phyloP scores from a whole-genome alignment of 176 grass and related monocot species.

The Thalia dealbata region DNA sequence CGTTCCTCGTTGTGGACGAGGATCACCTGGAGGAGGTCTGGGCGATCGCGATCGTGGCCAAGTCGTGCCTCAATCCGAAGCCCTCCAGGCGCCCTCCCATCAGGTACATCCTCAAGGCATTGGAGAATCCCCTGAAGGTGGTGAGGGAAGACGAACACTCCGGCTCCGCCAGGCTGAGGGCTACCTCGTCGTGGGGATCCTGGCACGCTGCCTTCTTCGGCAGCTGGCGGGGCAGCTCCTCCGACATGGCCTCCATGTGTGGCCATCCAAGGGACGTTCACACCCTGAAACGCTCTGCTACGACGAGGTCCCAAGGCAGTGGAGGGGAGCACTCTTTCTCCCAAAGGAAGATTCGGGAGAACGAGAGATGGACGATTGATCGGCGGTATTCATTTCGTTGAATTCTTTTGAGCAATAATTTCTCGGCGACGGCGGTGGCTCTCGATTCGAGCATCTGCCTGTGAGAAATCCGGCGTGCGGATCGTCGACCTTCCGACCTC shows the following conservation, averaged over 20 bases:
- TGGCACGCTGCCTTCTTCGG: slow-evolving; percentile 91
- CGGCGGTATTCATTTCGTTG: not conserved
- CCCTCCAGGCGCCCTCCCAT: slow-evolving; percentile 60
- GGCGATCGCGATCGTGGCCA: slow-evolving; percentile 95
- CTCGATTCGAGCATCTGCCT: not conserved
- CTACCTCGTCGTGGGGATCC: slow-evolving; percentile 82
- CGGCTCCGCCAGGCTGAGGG: slow-evolving; percentile 64
- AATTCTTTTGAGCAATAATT: slow-evolving; percentile 26
- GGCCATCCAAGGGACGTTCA: slow-evolving; percentile 51
- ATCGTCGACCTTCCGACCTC: too few relatives aligned
- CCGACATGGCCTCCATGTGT: slow-evolving; percentile 28
- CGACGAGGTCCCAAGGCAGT: slow-evolving; percentile 68
- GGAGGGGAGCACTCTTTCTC: slow-evolving; percentile 84
- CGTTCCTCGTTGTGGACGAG: slow-evolving; percentile 84
- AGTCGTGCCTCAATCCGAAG: slow-evolving; percentile 90
- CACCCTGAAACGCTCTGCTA: slow-evolving; percentile 58
- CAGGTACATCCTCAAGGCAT: slow-evolving; percentile 78
- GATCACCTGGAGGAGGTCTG: slow-evolving; percentile 97
- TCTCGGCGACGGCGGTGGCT: not conserved
- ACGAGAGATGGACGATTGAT: slow-evolving; percentile 70
- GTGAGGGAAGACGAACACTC: slow-evolving; percentile 74
- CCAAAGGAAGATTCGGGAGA: slow-evolving; percentile 46
- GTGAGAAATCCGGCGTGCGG: not conserved
- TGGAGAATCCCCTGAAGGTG: slow-evolving; percentile 89
- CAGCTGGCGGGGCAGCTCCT: slow-evolving; percentile 75